Evolutionary conservation across 352 stramenopile species (phyloP).

Genomic region (Pythium sukuiense): DNA sequence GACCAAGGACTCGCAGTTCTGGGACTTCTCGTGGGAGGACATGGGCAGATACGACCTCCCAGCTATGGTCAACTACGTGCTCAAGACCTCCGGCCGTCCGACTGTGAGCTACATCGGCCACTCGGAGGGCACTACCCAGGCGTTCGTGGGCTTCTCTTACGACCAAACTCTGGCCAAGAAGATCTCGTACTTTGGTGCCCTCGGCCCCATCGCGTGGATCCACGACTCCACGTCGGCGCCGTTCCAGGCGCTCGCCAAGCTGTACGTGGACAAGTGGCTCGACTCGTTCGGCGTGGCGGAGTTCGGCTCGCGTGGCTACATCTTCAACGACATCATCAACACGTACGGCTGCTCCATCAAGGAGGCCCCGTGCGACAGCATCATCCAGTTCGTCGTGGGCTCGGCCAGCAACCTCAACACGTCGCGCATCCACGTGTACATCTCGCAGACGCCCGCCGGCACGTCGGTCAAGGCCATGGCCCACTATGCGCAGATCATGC

Average conservation of each 20-base stretch:
- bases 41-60: conserved; percentile 56
- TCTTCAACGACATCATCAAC: conserved; percentile 50
- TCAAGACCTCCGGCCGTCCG: conserved; percentile 34
- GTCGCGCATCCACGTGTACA: conserved; percentile 60
- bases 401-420: conserved; percentile 51
- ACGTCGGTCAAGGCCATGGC: conserved; percentile 69
- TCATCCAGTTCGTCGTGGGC: conserved; percentile 44
- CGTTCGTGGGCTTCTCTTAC: conserved; percentile 54
- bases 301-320: conserved; percentile 47
- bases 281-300: conserved; percentile 39
- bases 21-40: conserved; percentile 59
- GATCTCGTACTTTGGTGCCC: conserved; percentile 61
- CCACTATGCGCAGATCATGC: conserved; percentile 62
- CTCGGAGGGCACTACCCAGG: conserved; percentile 65
- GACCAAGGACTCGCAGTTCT: conserved; percentile 41
- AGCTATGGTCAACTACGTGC: conserved; percentile 56
- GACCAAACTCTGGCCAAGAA: conserved; percentile 59
- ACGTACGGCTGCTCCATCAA: conserved; percentile 43
- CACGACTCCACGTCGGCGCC: conserved; percentile 40
- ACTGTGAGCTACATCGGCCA: conserved; percentile 64
- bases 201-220: conserved; percentile 50
- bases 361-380: conserved; percentile 37
- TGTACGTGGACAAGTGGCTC: conserved; percentile 49
- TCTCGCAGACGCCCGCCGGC: conserved; percentile 54
- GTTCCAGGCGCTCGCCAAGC: conserved; percentile 45